phyloP scores from a whole-genome alignment of 441 rosid genomes.

The Daphne laureola region DNA sequence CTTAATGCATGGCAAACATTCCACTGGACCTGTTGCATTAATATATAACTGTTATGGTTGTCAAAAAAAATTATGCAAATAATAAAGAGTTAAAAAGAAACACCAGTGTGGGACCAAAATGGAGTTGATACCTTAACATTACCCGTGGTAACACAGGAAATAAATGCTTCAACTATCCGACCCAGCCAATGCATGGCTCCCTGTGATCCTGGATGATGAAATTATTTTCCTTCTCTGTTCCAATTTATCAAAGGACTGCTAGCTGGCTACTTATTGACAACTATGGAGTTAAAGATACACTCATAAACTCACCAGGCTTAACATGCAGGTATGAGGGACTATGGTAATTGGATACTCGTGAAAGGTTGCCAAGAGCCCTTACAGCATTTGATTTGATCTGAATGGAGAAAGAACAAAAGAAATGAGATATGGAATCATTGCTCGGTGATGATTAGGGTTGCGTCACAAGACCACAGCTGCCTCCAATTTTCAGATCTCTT shows the following conservation, averaged over 20 bases:
- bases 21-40: slow-evolving; percentile 82
- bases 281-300: slow-evolving; percentile 19
- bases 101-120: not conserved
- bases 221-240: slow-evolving; percentile 15
- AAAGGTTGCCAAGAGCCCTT: slow-evolving; percentile 90
- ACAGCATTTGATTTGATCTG: slow-evolving; percentile 95
- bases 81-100: too few relatives aligned
- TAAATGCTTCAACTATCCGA: slow-evolving; percentile 81
- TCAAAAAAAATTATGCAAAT: too few relatives aligned
- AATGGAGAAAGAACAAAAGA: slow-evolving; percentile 4
- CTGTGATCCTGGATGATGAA: slow-evolving; percentile 22
- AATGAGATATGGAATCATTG: not conserved
- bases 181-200: slow-evolving; percentile 46
- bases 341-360: slow-evolving; percentile 45
- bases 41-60: slow-evolving; percentile 13
- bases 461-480: too few relatives aligned
- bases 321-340: slow-evolving; percentile 25
- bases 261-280: slow-evolving; percentile 10
- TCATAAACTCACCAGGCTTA: slow-evolving; percentile 19
- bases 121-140: slow-evolving; percentile 74
- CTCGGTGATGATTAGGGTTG: too few relatives aligned
- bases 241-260: slow-evolving; percentile 13
- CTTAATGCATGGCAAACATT: slow-evolving; percentile 89
- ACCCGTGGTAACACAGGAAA: slow-evolving; percentile 91
- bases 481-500: not conserved